These are phyloP conservation scores for Penicillium sp. DNA, from an alignment of 2,329 filamentous ascomycete species.

Conservation along the genomic window DNA sequence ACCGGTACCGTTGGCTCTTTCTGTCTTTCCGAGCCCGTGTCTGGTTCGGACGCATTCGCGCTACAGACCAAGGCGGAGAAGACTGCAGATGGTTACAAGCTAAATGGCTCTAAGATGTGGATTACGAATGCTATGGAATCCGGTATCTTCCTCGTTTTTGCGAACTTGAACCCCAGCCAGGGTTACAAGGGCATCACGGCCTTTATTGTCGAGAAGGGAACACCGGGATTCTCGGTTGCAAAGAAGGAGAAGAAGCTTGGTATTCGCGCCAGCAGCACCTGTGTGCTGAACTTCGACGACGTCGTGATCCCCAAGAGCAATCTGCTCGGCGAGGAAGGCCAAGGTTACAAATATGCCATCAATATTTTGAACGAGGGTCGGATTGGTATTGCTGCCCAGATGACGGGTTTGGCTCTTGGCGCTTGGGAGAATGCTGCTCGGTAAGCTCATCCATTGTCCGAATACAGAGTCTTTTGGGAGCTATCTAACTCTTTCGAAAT, in stretches of 20 bases:
- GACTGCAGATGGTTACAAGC: conserved; percentile 78
- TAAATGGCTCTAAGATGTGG: conserved; percentile 98
- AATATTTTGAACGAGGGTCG: conserved; percentile 90
- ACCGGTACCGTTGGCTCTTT: conserved; percentile 89
- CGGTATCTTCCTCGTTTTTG: conserved; percentile 95
- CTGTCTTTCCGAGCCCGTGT: conserved; percentile 88
- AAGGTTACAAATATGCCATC: conserved; percentile 98
- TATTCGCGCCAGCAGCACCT: conserved; percentile 93
- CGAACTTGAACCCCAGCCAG: conserved; percentile 87
- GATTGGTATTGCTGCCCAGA: conserved; percentile 97
- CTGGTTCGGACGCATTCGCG: conserved; percentile 94
- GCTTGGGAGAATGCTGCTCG: conserved; percentile 92
- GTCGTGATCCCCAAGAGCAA: conserved; percentile 87
- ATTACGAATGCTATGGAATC: conserved; percentile 97
- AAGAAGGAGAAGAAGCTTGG: conserved; percentile 99
- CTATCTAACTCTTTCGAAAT: background rate
- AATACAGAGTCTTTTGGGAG: background rate
- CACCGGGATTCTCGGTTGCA: conserved; percentile 85
- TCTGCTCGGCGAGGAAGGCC: conserved; percentile 80
- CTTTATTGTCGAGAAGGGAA: conserved; percentile 89
- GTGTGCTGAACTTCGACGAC: conserved; percentile 96
- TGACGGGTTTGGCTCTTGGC: conserved; percentile 93
- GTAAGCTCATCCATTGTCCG: conserved; percentile 43
- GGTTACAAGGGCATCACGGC: conserved; percentile 97
- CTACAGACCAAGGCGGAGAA: conserved; percentile 86